Evolutionary conservation across 257 asterid species (phyloP), one percentile per base, ranked within the genome.

Genomic region (Hygrophila difformis): DNA sequence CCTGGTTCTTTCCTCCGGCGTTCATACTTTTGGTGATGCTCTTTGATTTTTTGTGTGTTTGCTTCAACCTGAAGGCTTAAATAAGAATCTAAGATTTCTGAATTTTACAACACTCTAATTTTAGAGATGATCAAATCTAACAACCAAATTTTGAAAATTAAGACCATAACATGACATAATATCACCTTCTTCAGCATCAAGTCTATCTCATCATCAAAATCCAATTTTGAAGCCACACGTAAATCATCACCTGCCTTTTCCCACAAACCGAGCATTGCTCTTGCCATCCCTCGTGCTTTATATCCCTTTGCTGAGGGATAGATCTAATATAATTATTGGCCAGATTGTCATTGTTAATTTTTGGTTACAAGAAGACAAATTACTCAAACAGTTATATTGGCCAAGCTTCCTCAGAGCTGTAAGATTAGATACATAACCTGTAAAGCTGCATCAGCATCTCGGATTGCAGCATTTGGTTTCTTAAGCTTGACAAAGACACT

Each of bases 251-350:
- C 89, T 7, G 94, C 88, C 66, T 74, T 87, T 76, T 78, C 79
- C 95, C 95, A 87, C 35, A 74, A 72, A 51, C 94, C 95, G 70
- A 84, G 39, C 93, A 78, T 74, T 48, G 82, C 75, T 70, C 74
- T 72, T 28, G 88, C 88, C 72, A 75, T 66, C 31, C 95, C 97
- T 50, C 94, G 76, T 43, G 78, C 64, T 81, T 88, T 88, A 46
- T 76, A 88, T 18, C 94, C 94, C 59, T 74, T 84, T 13, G 95
- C 92, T 20, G 87, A 84, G 12, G 84, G 76, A 51, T 84, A 76
- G 64, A 84, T 75, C 95, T 87, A 57, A n/a, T n/a, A n/a, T n/a
- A n/a, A n/a, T n/a, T n/a, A n/a, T n/a, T n/a, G n/a, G n/a, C n/a
- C n/a, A n/a, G n/a, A n/a, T n/a, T n/a, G n/a, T n/a, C n/a, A n/a